Conservation (phyloP, 1,139 yeast species). For the Spencermartinsiella ligniputridi region DNA sequence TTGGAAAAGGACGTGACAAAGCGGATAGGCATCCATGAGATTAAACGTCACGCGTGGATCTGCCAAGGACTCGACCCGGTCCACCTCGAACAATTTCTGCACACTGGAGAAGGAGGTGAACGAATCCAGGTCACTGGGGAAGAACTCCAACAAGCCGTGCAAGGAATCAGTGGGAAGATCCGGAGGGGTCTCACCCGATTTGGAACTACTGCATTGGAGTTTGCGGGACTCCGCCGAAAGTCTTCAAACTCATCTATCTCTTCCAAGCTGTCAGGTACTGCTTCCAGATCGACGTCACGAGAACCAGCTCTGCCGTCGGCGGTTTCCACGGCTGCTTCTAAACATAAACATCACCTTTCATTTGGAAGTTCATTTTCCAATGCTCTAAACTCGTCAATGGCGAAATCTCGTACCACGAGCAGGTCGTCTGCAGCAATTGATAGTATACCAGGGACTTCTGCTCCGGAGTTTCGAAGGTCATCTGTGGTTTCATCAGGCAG, state of each 20-base stretch:
- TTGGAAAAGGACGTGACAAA: slow-evolving; percentile 66
- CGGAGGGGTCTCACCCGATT: slow-evolving; percentile 52
- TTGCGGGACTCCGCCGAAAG: slow-evolving; percentile 35
- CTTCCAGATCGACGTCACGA: slow-evolving; percentile 18
- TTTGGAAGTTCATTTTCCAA: not conserved
- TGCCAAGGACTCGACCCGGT: slow-evolving; percentile 52
- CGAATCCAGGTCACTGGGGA: slow-evolving; percentile 59
- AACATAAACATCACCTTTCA: slow-evolving; percentile 1
- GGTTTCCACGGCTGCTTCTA: not conserved
- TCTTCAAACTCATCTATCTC: slow-evolving; percentile 19
- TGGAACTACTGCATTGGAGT: slow-evolving; percentile 42
- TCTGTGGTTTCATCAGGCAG: slow-evolving; percentile 4
- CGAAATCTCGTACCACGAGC: slow-evolving; percentile 4
- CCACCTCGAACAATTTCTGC: slow-evolving; percentile 34
- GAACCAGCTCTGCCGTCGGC: slow-evolving; percentile 14
- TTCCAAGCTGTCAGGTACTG: slow-evolving; percentile 9
- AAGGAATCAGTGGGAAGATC: slow-evolving; percentile 69
- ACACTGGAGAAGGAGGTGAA: slow-evolving; percentile 29
- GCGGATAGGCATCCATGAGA: slow-evolving; percentile 67
- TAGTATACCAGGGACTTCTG: not conserved
- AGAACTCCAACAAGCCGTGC: slow-evolving; percentile 72
- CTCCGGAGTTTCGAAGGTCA: not conserved
- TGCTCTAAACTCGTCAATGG: not conserved
- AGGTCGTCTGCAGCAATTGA: slow-evolving; percentile 3
- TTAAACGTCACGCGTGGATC: slow-evolving; percentile 79